A percentile compares a stretch with the other conserved stretches of the same genome.
Conservation (phyloP, 768 basidiomycete species). For the Calvatia gigantea region DNA sequence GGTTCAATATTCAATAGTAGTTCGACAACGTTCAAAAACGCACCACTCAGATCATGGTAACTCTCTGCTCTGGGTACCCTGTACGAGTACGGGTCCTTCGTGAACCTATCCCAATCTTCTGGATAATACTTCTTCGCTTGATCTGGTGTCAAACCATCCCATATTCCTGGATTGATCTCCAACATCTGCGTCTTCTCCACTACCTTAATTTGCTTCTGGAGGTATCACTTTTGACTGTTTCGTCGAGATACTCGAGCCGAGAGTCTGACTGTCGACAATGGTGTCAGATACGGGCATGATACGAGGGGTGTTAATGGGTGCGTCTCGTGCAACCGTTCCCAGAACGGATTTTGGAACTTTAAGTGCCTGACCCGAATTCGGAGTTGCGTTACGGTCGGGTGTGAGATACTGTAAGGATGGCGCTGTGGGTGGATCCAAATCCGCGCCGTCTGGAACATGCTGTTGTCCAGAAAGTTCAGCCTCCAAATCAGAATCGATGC, state of each 20-base stretch:
- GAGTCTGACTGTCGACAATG: neutral
- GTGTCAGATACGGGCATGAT: neutral
- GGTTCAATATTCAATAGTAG: too few species aligned
- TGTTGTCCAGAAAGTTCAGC: neutral
- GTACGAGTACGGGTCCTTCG: conserved; percentile 90
- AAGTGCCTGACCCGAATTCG: too few species aligned
- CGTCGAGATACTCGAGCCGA: neutral
- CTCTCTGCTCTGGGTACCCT: conserved; percentile 93
- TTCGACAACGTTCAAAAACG: neutral
- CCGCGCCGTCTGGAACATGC: neutral
- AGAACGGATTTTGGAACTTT: neutral
- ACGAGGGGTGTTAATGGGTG: conserved; percentile 8
- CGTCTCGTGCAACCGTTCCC: conserved; percentile 3
- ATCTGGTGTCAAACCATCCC: conserved; percentile 92
- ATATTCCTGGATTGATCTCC: conserved; percentile 97
- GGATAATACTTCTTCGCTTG: conserved; percentile 89
- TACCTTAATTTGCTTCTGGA: conserved; percentile 57
- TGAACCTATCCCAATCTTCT: conserved; percentile 90
- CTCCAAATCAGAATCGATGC: neutral
- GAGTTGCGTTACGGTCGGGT: neutral
- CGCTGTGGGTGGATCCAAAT: neutral
- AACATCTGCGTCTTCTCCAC: conserved; percentile 95
- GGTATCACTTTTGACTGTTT: neutral
- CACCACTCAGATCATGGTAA: conserved; percentile 92
- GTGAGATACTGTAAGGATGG: neutral